Evolutionary conservation across 2,329 filamentous ascomycete genomes (phyloP).

Genomic region (Venturia oleaginea): DNA sequence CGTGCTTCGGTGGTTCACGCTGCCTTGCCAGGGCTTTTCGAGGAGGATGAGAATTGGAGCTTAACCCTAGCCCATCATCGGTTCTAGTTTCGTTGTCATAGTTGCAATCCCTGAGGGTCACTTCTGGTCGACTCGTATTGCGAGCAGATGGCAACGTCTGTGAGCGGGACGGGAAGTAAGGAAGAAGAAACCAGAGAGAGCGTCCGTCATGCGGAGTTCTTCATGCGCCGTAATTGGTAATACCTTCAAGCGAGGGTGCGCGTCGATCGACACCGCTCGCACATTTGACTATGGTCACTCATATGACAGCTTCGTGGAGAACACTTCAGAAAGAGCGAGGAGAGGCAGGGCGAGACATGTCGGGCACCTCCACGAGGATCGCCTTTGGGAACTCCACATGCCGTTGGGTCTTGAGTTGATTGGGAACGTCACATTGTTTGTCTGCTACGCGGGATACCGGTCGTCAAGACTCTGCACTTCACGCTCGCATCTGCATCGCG

Average conservation of each 20-base stretch:
- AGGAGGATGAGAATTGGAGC: slow-evolving; percentile 68
- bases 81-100: slow-evolving; percentile 54
- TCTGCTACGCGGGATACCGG: slow-evolving; percentile 17
- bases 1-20: slow-evolving; percentile 29
- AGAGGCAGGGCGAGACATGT: slow-evolving; percentile 36
- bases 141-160: slow-evolving; percentile 13
- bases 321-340: slow-evolving; percentile 27
- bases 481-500: slow-evolving; percentile 16
- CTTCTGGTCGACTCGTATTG: not conserved
- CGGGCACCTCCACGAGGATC: slow-evolving; percentile 33
- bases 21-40: slow-evolving; percentile 32
- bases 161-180: slow-evolving; percentile 18
- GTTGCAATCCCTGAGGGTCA: slow-evolving; percentile 17
- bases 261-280: slow-evolving; percentile 64
- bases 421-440: slow-evolving; percentile 17
- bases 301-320: slow-evolving; percentile 42
- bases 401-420: slow-evolving; percentile 8
- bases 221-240: slow-evolving; percentile 71
- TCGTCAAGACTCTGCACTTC: slow-evolving; percentile 15
- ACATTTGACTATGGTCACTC: slow-evolving; percentile 55
- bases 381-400: slow-evolving; percentile 42
- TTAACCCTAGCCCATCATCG: slow-evolving; percentile 90
- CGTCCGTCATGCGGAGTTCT: slow-evolving; percentile 46
- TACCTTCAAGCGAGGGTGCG: slow-evolving; percentile 65
- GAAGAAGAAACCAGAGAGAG: slow-evolving; percentile 34